These are phyloP conservation scores for Mycena indigotica DNA, from an alignment of 768 basidiomycete genomes.

Conservation along the genomic window DNA sequence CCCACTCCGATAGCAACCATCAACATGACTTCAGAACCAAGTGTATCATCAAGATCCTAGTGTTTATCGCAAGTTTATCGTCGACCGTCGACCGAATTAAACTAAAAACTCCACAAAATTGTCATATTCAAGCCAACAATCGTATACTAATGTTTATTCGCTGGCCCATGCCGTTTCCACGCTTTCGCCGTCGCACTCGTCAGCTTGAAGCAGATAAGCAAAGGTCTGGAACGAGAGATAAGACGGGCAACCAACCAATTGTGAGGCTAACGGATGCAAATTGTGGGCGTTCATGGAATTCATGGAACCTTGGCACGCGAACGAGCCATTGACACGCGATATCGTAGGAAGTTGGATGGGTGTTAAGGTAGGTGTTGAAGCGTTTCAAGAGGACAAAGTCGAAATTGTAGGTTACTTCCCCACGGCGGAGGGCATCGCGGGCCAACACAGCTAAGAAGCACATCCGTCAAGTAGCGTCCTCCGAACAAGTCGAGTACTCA, in stretches of 20 bases:
- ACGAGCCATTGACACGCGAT: neutral
- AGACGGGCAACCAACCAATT: neutral
- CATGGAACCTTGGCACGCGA: neutral
- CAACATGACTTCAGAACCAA: no score
- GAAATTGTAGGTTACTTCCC: no score
- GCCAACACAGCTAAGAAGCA: neutral
- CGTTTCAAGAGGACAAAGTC: no score
- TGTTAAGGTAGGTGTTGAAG: no score
- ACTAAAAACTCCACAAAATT: no score
- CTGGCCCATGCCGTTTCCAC: no score
- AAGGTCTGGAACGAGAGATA: neutral
- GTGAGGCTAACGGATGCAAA: neutral
- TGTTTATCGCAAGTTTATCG: no score
- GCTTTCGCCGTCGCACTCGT: neutral
- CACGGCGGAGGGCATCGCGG: neutral
- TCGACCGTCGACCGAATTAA: no score
- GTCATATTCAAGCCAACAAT: no score
- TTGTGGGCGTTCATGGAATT: neutral
- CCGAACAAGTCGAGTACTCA: neutral
- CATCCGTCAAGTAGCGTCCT: neutral
- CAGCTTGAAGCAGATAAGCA: neutral
- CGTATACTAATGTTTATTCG: no score
- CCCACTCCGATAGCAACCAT: no score
- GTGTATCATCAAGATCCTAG: no score
- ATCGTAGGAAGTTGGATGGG: neutral